phyloP scores from a whole-genome alignment of 2,329 filamentous ascomycete species.

The Apiospora malaysiana region DNA sequence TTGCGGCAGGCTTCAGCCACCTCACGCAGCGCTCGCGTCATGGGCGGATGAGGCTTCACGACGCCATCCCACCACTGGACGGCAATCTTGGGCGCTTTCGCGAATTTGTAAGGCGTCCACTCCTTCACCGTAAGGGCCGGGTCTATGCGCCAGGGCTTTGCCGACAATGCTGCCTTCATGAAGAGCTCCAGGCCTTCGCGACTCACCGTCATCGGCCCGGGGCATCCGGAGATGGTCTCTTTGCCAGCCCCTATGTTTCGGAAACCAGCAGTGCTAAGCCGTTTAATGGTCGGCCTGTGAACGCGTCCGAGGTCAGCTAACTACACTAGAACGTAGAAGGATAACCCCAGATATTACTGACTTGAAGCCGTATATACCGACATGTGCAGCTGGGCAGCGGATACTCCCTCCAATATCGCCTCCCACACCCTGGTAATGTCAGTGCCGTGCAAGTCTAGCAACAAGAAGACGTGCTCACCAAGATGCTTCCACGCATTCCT shows the following conservation, averaged over 20 bases:
- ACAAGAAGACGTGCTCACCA: constrained; percentile 17
- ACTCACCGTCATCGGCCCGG: constrained; percentile 43
- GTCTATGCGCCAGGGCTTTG: constrained; percentile 42
- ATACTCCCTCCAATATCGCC: constrained; percentile 24
- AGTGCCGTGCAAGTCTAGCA: background rate
- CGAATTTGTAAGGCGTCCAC: constrained; percentile 43
- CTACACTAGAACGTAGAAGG: background rate
- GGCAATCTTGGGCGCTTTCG: constrained; percentile 15
- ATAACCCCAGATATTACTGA: constrained; percentile 18
- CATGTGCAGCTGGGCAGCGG: constrained; percentile 21
- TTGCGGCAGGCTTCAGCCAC: constrained; percentile 20
- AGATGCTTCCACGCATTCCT: constrained; percentile 23
- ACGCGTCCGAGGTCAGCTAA: background rate
- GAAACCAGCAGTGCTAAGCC: constrained; percentile 37
- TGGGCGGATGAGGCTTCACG: constrained; percentile 23
- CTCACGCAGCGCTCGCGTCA: constrained; percentile 21
- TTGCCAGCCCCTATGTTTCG: constrained; percentile 40
- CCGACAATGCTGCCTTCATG: constrained; percentile 40
- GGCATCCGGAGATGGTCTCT: constrained; percentile 42
- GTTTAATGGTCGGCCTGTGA: constrained; percentile 40
- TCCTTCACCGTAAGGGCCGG: constrained; percentile 39
- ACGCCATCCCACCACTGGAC: constrained; percentile 23
- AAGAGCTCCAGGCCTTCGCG: constrained; percentile 43
- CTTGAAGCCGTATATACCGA: constrained; percentile 44
- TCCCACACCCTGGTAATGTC: constrained; percentile 20